These are phyloP conservation scores for Fomitopsis pinicola DNA, from an alignment of 1,284 basidiomycete species.

Conservation along the genomic window DNA sequence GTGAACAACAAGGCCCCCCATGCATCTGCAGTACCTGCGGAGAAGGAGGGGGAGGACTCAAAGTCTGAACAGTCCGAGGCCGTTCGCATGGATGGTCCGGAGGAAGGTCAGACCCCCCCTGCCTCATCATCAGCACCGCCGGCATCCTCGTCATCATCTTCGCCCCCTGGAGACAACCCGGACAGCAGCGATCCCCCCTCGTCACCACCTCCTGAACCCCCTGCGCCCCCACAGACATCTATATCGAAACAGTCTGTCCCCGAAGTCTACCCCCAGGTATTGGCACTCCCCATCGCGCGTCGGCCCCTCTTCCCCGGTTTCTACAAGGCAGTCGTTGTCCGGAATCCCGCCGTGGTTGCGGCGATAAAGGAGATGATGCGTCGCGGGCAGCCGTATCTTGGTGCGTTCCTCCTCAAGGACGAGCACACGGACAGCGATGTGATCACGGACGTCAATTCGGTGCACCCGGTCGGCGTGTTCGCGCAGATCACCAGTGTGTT, in stretches of 20 bases:
- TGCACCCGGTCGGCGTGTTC: conserved; percentile 94
- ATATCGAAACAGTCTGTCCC: conserved; percentile 83
- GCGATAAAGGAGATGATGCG: conserved; percentile 97
- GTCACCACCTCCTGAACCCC: conserved; percentile 29
- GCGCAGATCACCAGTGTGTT: conserved; percentile 98
- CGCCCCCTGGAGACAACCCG: conserved; percentile 26
- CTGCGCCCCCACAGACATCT: conserved; percentile 43
- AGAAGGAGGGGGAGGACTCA: conserved; percentile 10
- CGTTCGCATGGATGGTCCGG: conserved; percentile 20
- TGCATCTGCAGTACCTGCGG: conserved; percentile 11
- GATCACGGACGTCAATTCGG: conserved; percentile 84
- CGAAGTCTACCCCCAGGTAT: conserved; percentile 89
- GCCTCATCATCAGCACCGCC: conserved; percentile 26
- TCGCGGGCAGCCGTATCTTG: conserved; percentile 96
- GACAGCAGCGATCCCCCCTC: conserved; percentile 26
- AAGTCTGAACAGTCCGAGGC: conserved; percentile 12
- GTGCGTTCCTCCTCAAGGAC: conserved; percentile 96
- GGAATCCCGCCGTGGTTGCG: conserved; percentile 87
- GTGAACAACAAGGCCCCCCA: conserved; percentile 19
- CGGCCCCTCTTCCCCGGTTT: conserved; percentile 97
- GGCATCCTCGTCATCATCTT: conserved; percentile 22
- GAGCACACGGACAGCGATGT: conserved; percentile 91
- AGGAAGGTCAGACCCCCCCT: conserved; percentile 24
- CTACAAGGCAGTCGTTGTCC: conserved; percentile 95
- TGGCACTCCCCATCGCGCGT: conserved; percentile 94